A percentile compares a stretch with the other conserved stretches of the same genome.
phyloP scores from a whole-genome alignment of 2,329 filamentous ascomycete genomes.

The Cladosporium sp. region DNA sequence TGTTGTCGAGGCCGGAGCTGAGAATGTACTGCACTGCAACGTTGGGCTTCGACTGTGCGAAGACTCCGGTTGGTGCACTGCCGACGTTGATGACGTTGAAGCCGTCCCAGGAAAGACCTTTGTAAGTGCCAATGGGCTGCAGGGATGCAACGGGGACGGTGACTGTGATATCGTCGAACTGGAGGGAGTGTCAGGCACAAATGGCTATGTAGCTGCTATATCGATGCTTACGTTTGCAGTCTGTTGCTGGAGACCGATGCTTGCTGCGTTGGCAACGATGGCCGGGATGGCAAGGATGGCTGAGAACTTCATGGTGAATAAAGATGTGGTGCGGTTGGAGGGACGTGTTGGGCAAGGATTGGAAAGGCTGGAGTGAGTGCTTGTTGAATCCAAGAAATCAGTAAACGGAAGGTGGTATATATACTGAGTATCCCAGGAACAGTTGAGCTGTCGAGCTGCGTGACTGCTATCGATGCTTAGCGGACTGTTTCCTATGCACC shows the following conservation, averaged over 20 bases:
- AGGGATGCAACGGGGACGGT: background rate
- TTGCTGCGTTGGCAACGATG: background rate
- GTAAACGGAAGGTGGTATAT: background rate
- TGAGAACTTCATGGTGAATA: background rate
- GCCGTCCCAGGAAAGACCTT: background rate
- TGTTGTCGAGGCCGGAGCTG: background rate
- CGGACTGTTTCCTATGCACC: too few relatives aligned
- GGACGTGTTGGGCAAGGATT: background rate
- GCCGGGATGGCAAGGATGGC: background rate
- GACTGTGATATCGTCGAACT: slow-evolving; percentile 5
- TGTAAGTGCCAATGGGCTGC: slow-evolving; percentile 4
- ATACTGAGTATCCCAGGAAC: background rate
- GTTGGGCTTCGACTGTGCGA: background rate
- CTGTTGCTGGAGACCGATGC: background rate
- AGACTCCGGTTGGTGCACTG: background rate
- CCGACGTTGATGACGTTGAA: slow-evolving; percentile 6
- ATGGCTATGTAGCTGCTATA: background rate
- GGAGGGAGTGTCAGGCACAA: background rate
- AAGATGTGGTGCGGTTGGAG: background rate
- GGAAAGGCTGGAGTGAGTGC: background rate
- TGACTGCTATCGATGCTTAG: too few relatives aligned
- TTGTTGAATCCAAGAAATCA: accelerated
- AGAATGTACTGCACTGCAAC: slow-evolving; percentile 5
- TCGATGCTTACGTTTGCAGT: slow-evolving; percentile 1
- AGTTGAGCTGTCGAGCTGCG: too few relatives aligned